Evolutionary conservation across 305 asterid genomes (phyloP).

Genomic region (Solanum chacoense): DNA sequence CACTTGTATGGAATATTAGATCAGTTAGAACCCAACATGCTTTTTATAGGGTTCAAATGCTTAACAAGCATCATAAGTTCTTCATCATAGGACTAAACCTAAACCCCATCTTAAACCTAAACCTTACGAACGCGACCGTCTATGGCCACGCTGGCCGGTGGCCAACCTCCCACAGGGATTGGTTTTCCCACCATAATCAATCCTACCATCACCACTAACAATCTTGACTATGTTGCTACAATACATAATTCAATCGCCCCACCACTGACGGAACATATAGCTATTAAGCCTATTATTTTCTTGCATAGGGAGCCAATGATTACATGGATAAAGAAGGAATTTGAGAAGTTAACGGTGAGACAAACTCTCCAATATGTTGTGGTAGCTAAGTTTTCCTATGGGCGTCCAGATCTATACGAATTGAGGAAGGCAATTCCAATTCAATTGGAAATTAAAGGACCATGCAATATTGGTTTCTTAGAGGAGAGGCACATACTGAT

Average conservation of each 20-base stretch:
- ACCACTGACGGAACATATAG: background rate
- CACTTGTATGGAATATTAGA: no score
- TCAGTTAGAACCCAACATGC: no score
- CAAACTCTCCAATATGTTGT: background rate
- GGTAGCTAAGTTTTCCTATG: background rate
- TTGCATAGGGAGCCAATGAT: background rate
- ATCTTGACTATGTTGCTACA: background rate
- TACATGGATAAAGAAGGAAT: background rate
- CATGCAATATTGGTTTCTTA: background rate
- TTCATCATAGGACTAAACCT: no score
- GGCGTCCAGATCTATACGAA: background rate
- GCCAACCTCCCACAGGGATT: background rate
- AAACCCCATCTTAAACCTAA: no score
- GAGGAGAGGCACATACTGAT: background rate
- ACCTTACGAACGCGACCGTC: background rate
- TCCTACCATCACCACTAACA: background rate
- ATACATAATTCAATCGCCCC: background rate
- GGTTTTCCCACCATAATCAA: background rate
- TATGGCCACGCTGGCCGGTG: background rate
- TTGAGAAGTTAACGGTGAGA: background rate
- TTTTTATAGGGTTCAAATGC: no score
- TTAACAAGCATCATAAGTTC: no score
- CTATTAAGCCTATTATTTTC: no score
- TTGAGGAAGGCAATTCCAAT: background rate
- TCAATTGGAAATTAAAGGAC: background rate